phyloP scores from a whole-genome alignment of 306 rosid genomes.

The Cicer judaicum region DNA sequence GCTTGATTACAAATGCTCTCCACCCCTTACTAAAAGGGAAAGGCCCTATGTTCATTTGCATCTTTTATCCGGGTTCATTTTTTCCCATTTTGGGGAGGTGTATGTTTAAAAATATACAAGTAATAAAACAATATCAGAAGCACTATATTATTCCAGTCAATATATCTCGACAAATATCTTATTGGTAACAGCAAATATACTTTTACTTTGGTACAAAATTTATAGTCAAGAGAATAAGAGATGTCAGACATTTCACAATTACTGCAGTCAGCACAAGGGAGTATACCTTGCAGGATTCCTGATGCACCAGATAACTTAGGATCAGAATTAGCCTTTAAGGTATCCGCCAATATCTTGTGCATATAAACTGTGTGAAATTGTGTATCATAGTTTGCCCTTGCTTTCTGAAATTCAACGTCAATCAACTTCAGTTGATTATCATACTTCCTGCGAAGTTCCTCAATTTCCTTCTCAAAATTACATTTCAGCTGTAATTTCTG shows the following conservation, averaged over 20 bases:
- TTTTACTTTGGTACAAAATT: slow-evolving; percentile 36
- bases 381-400: slow-evolving; percentile 56
- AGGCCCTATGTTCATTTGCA: background rate
- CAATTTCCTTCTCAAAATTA: slow-evolving; percentile 68
- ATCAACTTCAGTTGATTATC: slow-evolving; percentile 53
- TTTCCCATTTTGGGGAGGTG: too few species aligned
- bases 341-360: slow-evolving; percentile 67
- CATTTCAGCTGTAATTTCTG: slow-evolving; percentile 68
- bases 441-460: slow-evolving; percentile 66
- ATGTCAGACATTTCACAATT: slow-evolving; percentile 27
- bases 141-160: background rate
- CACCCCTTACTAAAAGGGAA: slow-evolving; percentile 2
- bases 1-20: slow-evolving; percentile 19
- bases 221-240: slow-evolving; percentile 13
- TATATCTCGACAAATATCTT: slow-evolving; percentile 5
- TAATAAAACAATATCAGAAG: slow-evolving; percentile 13
- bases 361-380: slow-evolving; percentile 46
- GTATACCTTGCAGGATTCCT: slow-evolving; percentile 65
- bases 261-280: slow-evolving; percentile 17
- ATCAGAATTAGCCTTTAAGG: slow-evolving; percentile 66
- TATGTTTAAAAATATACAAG: background rate
- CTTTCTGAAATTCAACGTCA: slow-evolving; percentile 51
- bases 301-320: slow-evolving; percentile 45
- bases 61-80: background rate
- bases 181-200: slow-evolving; percentile 35